Evolutionary conservation across 2,329 filamentous ascomycete genomes (phyloP), one percentile per base, ranked within the genome.

Genomic region (Colletotrichum aenigma): DNA sequence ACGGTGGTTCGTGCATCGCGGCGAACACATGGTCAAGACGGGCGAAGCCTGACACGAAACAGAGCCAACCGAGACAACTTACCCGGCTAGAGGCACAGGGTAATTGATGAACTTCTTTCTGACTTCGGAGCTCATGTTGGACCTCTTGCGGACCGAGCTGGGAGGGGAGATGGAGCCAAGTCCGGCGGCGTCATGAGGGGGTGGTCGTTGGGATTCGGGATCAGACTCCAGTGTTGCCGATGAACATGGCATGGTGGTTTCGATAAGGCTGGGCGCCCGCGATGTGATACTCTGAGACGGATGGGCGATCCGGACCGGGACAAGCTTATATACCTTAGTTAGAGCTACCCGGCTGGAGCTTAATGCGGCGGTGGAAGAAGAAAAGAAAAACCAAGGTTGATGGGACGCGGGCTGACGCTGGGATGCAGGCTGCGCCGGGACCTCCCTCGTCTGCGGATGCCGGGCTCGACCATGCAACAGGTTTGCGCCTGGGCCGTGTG

Each of bases 1-100:
- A 26, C 34, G 34, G 5, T 30, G 52, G 18, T 4, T 18, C 21
- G 52, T 36, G 68, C 68, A 66, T 66, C 55, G 43, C 36, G 28
- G 48, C n/a, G 26, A 69, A 60, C 48, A 38, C 28, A 12, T 43
- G 58, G 8, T 24, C 55, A 26, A 18, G n/a, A 5, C 13, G 2
- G 7, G n/a, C 7, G 24, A 52, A 68, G n/a, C 13, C 24, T 36
- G 24, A 56, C 18, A 26, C 12, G 21, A 64, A 52, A 70, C 65
- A 43, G 18, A 43, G 28, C 24, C 16, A 34, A 34, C 21, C 36
- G 16, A 28, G n/a, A 13, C 36, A 30, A 79, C 83, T 71, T 74
- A 85, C 84, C 83, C 84, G 75, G 81, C 76, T 56, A 83, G 55
- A 3, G 84, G 82, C 56, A 83, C 82, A 10, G 84, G 84, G 65